phyloP scores from a whole-genome alignment of 495 filamentous ascomycete species.

The Talaromyces thailandensis region DNA sequence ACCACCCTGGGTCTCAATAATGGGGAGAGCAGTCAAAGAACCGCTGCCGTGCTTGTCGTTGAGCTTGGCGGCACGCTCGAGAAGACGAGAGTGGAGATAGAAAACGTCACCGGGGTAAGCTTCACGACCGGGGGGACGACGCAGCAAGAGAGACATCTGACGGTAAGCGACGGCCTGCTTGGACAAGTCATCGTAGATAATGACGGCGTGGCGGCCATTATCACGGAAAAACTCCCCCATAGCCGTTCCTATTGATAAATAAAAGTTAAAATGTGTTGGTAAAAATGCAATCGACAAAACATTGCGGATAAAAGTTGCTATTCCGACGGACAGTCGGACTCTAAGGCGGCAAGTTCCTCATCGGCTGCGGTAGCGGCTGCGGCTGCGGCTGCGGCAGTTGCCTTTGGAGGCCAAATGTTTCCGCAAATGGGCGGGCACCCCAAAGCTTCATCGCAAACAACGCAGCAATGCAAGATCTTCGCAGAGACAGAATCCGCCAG shows the following conservation, averaged over 20 bases:
- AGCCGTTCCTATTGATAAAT: constrained; percentile 38
- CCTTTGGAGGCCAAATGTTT: constrained; percentile 4
- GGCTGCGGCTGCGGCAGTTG: too few relatives aligned
- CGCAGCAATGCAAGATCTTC: neutral
- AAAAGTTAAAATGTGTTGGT: neutral
- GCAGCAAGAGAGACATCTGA: constrained; percentile 98
- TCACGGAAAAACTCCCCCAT: constrained; percentile 90
- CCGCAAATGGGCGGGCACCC: neutral
- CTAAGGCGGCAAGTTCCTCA: constrained; percentile 5
- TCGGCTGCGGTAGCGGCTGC: constrained; percentile 2
- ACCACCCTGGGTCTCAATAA: constrained; percentile 99
- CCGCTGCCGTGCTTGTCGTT: constrained; percentile 92
- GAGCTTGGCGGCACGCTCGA: constrained; percentile 99
- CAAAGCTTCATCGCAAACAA: neutral
- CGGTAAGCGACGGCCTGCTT: constrained; percentile 99
- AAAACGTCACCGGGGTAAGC: constrained; percentile 99
- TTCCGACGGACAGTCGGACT: constrained; percentile 3
- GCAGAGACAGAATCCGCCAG: neutral
- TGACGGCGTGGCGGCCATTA: constrained; percentile 82
- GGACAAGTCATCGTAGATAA: constrained; percentile 94
- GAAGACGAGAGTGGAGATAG: constrained; percentile 99
- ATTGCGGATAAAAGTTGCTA: neutral
- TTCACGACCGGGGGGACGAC: constrained; percentile 99
- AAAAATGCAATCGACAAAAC: neutral
- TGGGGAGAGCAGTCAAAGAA: constrained; percentile 91